Evolutionary conservation across 176 grass and related monocot genomes (phyloP).

Genomic region (Coix lacrymajobi): DNA sequence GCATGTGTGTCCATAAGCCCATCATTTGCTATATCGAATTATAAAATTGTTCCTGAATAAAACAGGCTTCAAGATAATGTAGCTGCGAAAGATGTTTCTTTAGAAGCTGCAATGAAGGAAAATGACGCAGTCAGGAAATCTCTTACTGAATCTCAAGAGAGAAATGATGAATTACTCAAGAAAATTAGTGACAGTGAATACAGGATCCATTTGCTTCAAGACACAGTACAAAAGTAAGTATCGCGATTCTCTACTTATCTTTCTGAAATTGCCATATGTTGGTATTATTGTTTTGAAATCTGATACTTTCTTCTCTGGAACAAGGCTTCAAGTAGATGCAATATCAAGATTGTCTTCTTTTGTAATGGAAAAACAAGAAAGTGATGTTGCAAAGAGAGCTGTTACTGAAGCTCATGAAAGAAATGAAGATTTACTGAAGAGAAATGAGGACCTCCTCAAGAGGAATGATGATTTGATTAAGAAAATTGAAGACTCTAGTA

Average conservation of each 20-base stretch:
- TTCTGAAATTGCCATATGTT: slow-evolving; percentile 12
- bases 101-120: slow-evolving; percentile 39
- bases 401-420: slow-evolving; percentile 58
- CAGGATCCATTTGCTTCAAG: slow-evolving; percentile 54
- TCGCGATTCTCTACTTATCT: neutral
- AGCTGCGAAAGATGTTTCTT: slow-evolving; percentile 39
- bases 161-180: slow-evolving; percentile 51
- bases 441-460: slow-evolving; percentile 51
- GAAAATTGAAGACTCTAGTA: slow-evolving; percentile 58
- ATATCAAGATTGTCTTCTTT: slow-evolving; percentile 60
- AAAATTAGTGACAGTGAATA: slow-evolving; percentile 60
- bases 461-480: slow-evolving; percentile 58
- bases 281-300: slow-evolving; percentile 1
- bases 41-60: slow-evolving; percentile 28
- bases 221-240: slow-evolving; percentile 50
- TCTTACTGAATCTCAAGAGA: slow-evolving; percentile 45
- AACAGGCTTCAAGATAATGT: slow-evolving; percentile 57
- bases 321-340: slow-evolving; percentile 62
- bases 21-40: slow-evolving; percentile 10
- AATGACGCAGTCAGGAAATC: slow-evolving; percentile 38
- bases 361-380: slow-evolving; percentile 65
- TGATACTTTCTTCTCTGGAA: slow-evolving; percentile 31
- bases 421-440: slow-evolving; percentile 59
- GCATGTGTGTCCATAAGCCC: neutral
- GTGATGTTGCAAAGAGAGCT: slow-evolving; percentile 48